phyloP scores from a whole-genome alignment of 768 basidiomycete species.

The Porpolomopsis calyptriformis region DNA sequence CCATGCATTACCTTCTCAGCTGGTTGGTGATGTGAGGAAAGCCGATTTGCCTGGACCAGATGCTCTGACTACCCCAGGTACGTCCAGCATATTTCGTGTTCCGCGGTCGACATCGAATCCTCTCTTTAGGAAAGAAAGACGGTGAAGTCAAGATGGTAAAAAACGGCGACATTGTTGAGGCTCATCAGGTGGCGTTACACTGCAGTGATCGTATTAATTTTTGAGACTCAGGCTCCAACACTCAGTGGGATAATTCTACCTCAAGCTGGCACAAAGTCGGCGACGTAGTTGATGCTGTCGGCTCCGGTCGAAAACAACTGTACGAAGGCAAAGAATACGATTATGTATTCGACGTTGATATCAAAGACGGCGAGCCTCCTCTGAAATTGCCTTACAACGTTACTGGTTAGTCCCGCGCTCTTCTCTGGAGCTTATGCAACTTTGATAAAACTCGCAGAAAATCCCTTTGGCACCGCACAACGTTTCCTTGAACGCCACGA shows the following conservation, averaged over 20 bases:
- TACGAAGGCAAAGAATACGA: slow-evolving; percentile 93
- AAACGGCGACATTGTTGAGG: slow-evolving; percentile 73
- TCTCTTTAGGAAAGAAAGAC: slow-evolving; percentile 71
- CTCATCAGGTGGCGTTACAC: slow-evolving; percentile 61
- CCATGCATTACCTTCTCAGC: slow-evolving; percentile 73
- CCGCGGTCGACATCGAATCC: not conserved
- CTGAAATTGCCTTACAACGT: slow-evolving; percentile 92
- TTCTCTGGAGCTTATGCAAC: not conserved
- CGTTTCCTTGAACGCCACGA: slow-evolving; percentile 79
- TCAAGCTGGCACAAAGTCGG: slow-evolving; percentile 87
- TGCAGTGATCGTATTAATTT: not conserved
- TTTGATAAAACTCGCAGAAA: slow-evolving; percentile 44
- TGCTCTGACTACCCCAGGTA: slow-evolving; percentile 63
- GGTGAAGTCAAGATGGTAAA: slow-evolving; percentile 91
- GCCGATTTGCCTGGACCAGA: slow-evolving; percentile 82
- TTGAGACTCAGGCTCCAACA: slow-evolving; percentile 4
- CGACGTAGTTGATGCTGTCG: slow-evolving; percentile 91
- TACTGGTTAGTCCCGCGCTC: slow-evolving; percentile 41
- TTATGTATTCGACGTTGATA: slow-evolving; percentile 98
- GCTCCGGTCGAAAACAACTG: slow-evolving; percentile 83
- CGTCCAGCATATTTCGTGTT: slow-evolving; percentile 12
- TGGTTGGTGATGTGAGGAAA: slow-evolving; percentile 90
- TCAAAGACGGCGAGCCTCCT: slow-evolving; percentile 84
- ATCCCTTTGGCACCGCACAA: slow-evolving; percentile 83
- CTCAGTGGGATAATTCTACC: slow-evolving; percentile 68